A percentile compares a stretch with the other conserved stretches of the same genome.
Evolutionary conservation across 345 rosid species (phyloP).

Genomic region (Citrus trifoliata): DNA sequence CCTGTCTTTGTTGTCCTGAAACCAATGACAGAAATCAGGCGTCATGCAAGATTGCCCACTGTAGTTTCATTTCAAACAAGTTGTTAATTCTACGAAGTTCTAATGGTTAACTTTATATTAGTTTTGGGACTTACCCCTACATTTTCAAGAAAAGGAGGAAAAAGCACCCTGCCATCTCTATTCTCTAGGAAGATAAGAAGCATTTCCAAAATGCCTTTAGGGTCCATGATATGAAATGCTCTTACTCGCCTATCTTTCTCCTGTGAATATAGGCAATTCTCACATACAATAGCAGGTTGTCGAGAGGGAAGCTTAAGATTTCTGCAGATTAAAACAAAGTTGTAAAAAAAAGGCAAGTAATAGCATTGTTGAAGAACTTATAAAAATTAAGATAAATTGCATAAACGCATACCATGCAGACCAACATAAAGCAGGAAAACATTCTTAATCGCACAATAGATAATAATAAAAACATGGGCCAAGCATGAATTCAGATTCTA

Average conservation of each 20-base stretch:
- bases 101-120: not conserved
- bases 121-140: constrained; percentile 24
- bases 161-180: constrained; percentile 36
- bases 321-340: constrained; percentile 31
- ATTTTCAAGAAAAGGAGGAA: constrained; percentile 55
- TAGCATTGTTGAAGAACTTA: not conserved
- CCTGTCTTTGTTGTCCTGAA: constrained; percentile 47
- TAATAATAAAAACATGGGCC: not conserved
- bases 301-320: constrained; percentile 86
- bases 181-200: constrained; percentile 82
- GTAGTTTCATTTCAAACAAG: constrained; percentile 4
- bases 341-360: not conserved
- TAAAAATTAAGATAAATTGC: not conserved
- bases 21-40: constrained; percentile 12
- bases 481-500: not conserved
- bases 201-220: constrained; percentile 79
- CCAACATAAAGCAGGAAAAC: not conserved
- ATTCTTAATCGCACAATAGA: not conserved
- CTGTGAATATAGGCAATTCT: constrained; percentile 74
- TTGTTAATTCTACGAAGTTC: not conserved
- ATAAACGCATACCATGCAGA: not conserved
- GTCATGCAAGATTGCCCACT: not conserved
- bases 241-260: constrained; percentile 68
- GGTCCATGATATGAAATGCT: constrained; percentile 90
- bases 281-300: constrained; percentile 76